Conservation (phyloP, 2,329 filamentous ascomycete species). For the Aspergillus ochraceoroseus region DNA sequence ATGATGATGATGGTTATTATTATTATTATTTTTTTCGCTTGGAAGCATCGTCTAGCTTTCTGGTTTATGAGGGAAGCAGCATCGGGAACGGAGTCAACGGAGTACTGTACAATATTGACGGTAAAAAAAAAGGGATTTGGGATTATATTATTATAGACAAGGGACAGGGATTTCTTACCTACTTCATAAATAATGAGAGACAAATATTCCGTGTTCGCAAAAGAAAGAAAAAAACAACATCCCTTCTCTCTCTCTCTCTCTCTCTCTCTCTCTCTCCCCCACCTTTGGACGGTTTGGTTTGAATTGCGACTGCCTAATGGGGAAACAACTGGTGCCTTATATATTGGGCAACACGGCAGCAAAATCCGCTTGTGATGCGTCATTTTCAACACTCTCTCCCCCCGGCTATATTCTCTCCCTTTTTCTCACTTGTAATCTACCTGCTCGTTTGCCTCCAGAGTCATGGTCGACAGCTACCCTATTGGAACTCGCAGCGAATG, state of each 20-base stretch:
- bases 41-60: not conserved
- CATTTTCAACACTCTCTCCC: not conserved
- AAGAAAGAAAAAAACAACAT: too few relatives aligned
- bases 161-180: not conserved
- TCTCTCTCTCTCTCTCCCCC: not conserved
- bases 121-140: not conserved
- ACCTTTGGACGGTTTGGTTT: too few relatives aligned
- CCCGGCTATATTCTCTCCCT: not conserved
- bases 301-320: too few relatives aligned
- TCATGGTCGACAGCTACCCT: constrained; percentile 32
- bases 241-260: not conserved
- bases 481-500: constrained; percentile 44
- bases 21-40: too few relatives aligned
- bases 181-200: constrained; percentile 1
- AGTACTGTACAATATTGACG: constrained; percentile 8
- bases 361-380: not conserved
- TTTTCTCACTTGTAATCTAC: not conserved
- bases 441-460: not conserved
- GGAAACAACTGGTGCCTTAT: constrained; percentile 1
- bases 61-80: not conserved
- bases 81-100: not conserved
- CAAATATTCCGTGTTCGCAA: constrained; percentile 2
- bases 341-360: not conserved
- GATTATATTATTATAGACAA: constrained; percentile 2
- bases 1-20: too few relatives aligned